Conservation (phyloP, 495 filamentous ascomycete genomes). For the Jackrogersella multiformis region DNA sequence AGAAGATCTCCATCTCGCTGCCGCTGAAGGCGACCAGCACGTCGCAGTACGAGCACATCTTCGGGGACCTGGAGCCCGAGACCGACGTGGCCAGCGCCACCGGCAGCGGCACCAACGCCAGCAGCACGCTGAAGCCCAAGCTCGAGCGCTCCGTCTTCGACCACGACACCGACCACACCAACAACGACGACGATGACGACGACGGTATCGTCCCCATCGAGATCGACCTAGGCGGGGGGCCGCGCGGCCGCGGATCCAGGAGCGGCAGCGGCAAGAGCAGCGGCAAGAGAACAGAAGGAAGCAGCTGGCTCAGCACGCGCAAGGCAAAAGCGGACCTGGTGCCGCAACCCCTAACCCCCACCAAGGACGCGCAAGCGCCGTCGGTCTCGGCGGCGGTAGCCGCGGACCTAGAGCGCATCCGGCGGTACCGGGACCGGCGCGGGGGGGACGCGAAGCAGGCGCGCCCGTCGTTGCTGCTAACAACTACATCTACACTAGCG, state of each 20-base stretch:
- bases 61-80: conserved; percentile 23
- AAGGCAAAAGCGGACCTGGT: background rate
- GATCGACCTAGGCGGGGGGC: background rate
- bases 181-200: background rate
- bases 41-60: conserved; percentile 37
- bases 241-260: background rate
- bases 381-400: conserved; percentile 16
- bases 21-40: conserved; percentile 33
- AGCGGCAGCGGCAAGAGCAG: background rate
- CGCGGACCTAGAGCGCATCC: conserved; percentile 33
- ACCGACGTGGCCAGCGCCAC: conserved; percentile 1
- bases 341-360: background rate
- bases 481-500: too few relatives aligned
- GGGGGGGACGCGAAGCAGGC: background rate
- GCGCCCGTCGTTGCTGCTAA: too few relatives aligned
- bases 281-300: background rate
- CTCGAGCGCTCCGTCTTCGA: background rate
- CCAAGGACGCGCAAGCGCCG: background rate
- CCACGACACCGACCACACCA: conserved; percentile 4
- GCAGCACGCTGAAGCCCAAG: background rate
- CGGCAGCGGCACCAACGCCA: background rate
- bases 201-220: background rate
- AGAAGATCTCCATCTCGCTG: conserved; percentile 22
- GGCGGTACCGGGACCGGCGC: conserved; percentile 24
- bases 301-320: background rate